A percentile compares a stretch with the other conserved stretches of the same genome.
Conservation (phyloP, 169 alveolate species). For the Cryptosporidium bovis region DNA sequence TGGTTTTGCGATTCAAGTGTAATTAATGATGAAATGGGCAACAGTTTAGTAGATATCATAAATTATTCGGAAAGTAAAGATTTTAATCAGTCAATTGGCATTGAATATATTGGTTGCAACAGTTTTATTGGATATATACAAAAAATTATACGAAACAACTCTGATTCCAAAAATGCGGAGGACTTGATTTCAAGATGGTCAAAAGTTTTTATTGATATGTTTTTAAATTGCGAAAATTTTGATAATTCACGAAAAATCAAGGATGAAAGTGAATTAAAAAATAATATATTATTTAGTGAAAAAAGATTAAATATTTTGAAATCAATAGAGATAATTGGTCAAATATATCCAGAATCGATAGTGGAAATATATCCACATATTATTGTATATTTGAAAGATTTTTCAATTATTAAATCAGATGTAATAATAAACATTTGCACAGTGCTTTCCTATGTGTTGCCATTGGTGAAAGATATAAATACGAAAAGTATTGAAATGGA, state of each 20-base stretch:
- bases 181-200: constrained; percentile 53
- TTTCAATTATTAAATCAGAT: constrained; percentile 16
- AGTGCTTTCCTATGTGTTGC: constrained; percentile 40
- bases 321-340: constrained; percentile 50
- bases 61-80: constrained; percentile 46
- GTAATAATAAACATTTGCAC: constrained; percentile 56
- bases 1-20: constrained; percentile 40
- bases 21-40: constrained; percentile 13
- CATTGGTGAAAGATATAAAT: constrained; percentile 14
- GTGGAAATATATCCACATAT: constrained; percentile 37
- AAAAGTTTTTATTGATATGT: constrained; percentile 47
- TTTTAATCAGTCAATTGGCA: constrained; percentile 1
- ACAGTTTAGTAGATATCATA: constrained; percentile 9
- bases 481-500: constrained; percentile 29
- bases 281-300: constrained; percentile 14
- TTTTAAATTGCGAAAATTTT: constrained; percentile 14
- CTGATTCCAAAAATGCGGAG: neutral
- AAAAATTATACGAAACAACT: constrained; percentile 2
- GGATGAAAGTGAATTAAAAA: neutral
- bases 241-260: neutral
- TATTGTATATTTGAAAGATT: constrained; percentile 47
- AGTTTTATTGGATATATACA: constrained; percentile 10
- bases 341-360: constrained; percentile 61
- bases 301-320: constrained; percentile 23
- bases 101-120: neutral